Conservation (phyloP, 176 grass and related monocot genomes). For the Tillandsia leiboldiana region DNA sequence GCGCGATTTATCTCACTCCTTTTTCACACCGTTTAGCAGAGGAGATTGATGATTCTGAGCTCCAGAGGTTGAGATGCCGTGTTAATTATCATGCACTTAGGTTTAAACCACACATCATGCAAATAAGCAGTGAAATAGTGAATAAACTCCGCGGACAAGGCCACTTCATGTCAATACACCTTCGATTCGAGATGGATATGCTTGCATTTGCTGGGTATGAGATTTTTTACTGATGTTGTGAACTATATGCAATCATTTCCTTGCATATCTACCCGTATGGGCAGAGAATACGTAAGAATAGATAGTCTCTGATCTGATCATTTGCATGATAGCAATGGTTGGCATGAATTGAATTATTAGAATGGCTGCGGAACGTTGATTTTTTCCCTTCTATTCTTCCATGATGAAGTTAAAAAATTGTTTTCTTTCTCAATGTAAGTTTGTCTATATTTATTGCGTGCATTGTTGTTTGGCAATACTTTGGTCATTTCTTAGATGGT, state of each 20-base stretch:
- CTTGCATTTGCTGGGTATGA: constrained; percentile 94
- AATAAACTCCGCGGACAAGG: constrained; percentile 74
- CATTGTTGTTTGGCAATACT: background rate
- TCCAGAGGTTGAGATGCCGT: constrained; percentile 94
- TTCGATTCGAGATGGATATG: constrained; percentile 99
- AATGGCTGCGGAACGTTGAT: background rate
- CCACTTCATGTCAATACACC: constrained; percentile 98
- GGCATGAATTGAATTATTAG: background rate
- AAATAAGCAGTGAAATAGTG: constrained; percentile 84
- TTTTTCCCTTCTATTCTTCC: background rate
- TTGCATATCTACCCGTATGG: too few relatives aligned
- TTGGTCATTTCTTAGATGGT: background rate
- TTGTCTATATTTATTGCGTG: background rate
- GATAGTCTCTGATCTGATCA: too few relatives aligned
- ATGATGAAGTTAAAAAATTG: background rate
- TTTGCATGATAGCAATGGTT: too few relatives aligned
- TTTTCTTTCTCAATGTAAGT: background rate
- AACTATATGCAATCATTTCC: background rate
- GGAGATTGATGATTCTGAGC: constrained; percentile 75
- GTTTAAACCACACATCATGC: constrained; percentile 89
- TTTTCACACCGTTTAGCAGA: constrained; percentile 94
- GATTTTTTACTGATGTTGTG: constrained; percentile 8
- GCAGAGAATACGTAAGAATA: too few relatives aligned
- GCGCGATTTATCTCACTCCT: constrained; percentile 91
- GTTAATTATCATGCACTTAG: constrained; percentile 95